Evolutionary conservation across 768 basidiomycete species (phyloP), one percentile per base, ranked within the genome.

Genomic region (Amanita subjunquillea): DNA sequence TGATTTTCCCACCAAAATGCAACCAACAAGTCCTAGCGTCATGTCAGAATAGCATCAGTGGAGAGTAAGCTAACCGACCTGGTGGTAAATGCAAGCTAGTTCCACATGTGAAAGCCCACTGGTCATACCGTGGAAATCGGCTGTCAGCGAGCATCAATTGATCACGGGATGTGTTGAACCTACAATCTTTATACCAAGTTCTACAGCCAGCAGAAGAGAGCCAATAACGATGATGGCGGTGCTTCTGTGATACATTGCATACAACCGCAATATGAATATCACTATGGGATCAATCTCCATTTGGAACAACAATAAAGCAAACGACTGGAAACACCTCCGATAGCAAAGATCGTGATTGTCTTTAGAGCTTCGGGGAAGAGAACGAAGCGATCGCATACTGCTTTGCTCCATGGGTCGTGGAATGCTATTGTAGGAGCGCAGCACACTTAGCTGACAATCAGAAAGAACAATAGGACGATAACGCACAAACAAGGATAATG

Each of bases 21-120:
- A 71, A 2, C 67, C 69, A 13, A 67, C 58, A 22, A 69, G 54
- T 8, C 63, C 69, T 70, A 46, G 13, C 3, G 32, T 23, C 25
- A 29, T 32, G 20, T 40, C 12, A 29, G 17, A 36, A 41, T 47
- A 27, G 27, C 41, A 45, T 37, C 15, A 13, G 4, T 25, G 36
- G 25, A 25, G 23, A 10, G 20, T 22, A 4, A 50, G 8, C 25
- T 6, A 30, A 36, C 41, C 58, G 29, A 69, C 69, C 66, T 39
- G 58, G 52, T 10, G 69, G 69, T 9, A 70, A 56, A 6, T 55
- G 46, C 10, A 70, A 53, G 29, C 61, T 63, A 3, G 60, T 65
- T 8, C 68, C 69, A 57, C 65, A 65, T 0, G 65, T 69, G 37
- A 70, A 69, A 20, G 68, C 65, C 66, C 67, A 70, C 69, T 70